Base-by-base conservation (phyloP, 2,329 filamentous ascomycete genomes). In the Fusarium liriodendri region DNA sequence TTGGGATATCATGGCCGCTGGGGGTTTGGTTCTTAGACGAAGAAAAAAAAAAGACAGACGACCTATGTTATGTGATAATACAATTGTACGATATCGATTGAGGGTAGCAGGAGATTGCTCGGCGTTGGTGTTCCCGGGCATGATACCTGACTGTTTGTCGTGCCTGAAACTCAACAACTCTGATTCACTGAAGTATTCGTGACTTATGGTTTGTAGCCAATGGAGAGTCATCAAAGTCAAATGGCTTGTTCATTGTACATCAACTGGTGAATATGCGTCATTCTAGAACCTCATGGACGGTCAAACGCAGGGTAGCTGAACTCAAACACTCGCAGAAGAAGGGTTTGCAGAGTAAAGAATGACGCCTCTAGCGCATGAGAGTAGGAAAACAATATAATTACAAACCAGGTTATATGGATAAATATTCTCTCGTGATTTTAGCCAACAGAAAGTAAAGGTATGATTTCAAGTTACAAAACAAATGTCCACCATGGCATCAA, bases 11-110 rank as follows among this genome's bases (percentile, higher is more conserved):
- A 76, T 73, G 75, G 78, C 78, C 73, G 70, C 75, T 78, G 75
- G 80, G 79, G 72, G 74, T 69, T 76, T 76, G 77, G 78, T 67
- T 76, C 69, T 71, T 80, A 79, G 78, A 80, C 70, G 77, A 81
- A 71, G 66, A 76, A 77, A 29, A 52, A 29, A 29, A 52, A 79
- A 77, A 78, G 74, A 77, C 72, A 77, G 74, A 76, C 75, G 75
- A 72, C 70, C 67, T 76, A 70, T 73, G 71, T 73, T 76, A 79
- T 76, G 61, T 79, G 76, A 74, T 77, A 79, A 78, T 77, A 77
- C 70, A 76, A 64, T 62, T 79, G 77, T 79, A 79, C 71, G 57
- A 78, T 79, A 78, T 76, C 20, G 69, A 74, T 3, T 50, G 5
- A 13, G 32, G 47, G n/a, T 54, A 40, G 27, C 25, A 54, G 50